Evolutionary conservation across 768 basidiomycete genomes (phyloP).

Genomic region (Auricularia auricula-judae): DNA sequence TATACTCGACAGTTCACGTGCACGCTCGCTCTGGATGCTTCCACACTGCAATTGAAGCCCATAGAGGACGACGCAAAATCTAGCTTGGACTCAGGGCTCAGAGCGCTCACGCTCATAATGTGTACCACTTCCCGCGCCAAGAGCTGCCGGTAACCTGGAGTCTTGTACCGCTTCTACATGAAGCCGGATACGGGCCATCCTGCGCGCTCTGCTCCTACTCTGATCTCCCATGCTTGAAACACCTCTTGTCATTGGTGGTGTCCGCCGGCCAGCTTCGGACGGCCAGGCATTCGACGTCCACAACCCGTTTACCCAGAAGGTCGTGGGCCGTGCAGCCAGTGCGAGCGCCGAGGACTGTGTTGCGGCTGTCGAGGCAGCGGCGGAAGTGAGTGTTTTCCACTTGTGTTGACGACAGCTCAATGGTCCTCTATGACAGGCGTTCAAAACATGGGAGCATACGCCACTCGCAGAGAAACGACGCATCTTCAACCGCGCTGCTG

Average conservation of each 20-base stretch:
- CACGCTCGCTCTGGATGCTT: no score
- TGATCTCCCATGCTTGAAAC: not conserved
- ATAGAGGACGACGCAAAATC: no score
- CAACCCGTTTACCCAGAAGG: constrained; percentile 29
- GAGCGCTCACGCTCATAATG: no score
- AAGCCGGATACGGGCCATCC: not conserved
- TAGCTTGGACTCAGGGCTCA: no score
- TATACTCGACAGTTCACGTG: no score
- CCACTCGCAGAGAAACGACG: constrained; percentile 25
- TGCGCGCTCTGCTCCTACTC: not conserved
- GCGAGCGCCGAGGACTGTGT: constrained; percentile 22
- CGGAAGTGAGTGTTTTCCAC: not conserved
- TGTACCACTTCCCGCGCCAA: no score
- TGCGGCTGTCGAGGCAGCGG: constrained; percentile 7
- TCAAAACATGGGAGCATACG: constrained; percentile 36
- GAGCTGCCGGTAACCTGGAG: no score
- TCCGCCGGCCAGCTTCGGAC: constrained; percentile 23
- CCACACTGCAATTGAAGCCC: no score
- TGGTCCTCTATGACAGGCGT: constrained; percentile 29
- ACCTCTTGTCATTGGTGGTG: constrained; percentile 29
- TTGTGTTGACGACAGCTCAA: constrained; percentile 29
- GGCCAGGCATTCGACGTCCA: constrained; percentile 34
- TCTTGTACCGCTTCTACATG: not conserved
- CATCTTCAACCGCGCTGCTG: constrained; percentile 38
- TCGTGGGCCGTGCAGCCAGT: constrained; percentile 35